These are phyloP conservation scores for Pilatotrama ljubarskyi DNA, from an alignment of 768 basidiomycete genomes.

Conservation along the genomic window DNA sequence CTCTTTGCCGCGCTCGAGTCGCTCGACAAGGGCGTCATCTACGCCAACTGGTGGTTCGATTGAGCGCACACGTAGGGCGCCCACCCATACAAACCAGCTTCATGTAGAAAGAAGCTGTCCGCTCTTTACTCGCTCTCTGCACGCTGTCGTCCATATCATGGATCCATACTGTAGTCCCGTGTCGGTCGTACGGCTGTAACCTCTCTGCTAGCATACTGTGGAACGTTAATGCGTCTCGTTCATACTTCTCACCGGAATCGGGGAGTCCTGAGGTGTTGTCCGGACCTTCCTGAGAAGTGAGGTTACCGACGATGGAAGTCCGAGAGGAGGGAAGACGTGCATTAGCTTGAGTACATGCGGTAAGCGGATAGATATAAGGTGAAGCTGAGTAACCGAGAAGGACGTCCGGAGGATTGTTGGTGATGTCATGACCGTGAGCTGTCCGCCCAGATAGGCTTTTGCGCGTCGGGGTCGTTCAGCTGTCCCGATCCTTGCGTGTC, in stretches of 20 bases:
- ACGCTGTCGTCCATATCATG: too few species aligned
- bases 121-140: too few species aligned
- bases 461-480: conserved; percentile 36
- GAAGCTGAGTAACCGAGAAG: background rate
- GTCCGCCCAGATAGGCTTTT: conserved; percentile 40
- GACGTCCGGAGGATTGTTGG: background rate
- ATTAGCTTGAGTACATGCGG: conserved; percentile 6
- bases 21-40: conserved; percentile 50
- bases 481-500: conserved; percentile 10
- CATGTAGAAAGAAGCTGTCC: too few species aligned
- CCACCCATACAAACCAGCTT: too few species aligned
- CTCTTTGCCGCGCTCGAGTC: conserved; percentile 66
- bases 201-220: conserved; percentile 7
- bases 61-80: too few species aligned
- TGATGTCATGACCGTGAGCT: conserved; percentile 14
- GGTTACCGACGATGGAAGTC: background rate
- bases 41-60: conserved; percentile 59
- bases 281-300: too few species aligned
- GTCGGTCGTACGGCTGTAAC: conserved; percentile 9
- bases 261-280: too few species aligned
- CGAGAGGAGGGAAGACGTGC: background rate
- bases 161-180: too few species aligned
- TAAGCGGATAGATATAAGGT: conserved; percentile 6
- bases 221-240: conserved; percentile 4
- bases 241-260: too few species aligned